A percentile compares a stretch with the other conserved stretches of the same genome.
Conservation (phyloP, 495 filamentous ascomycete species). For the Aspergillus cavernicola region DNA sequence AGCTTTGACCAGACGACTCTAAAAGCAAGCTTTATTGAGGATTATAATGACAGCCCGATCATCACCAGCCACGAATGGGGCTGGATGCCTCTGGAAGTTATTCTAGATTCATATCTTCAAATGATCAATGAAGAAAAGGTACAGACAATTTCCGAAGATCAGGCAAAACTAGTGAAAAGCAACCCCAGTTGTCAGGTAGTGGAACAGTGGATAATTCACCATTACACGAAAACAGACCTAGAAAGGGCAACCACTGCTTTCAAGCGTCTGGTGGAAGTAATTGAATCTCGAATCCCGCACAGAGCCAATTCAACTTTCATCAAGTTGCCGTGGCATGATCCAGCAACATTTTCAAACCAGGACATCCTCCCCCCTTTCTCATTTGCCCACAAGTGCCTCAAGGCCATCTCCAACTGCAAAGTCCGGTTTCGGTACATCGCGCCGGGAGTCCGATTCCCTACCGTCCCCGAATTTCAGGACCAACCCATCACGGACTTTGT, state of each 20-base stretch:
- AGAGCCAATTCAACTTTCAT: not conserved
- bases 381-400: constrained; percentile 5
- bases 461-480: constrained; percentile 7
- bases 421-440: constrained; percentile 14
- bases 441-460: constrained; percentile 13
- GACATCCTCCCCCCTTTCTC: not conserved
- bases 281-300: constrained; percentile 6
- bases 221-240: constrained; percentile 11
- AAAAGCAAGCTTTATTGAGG: constrained; percentile 11
- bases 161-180: not conserved
- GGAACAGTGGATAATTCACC: constrained; percentile 7
- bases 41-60: constrained; percentile 1
- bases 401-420: not conserved
- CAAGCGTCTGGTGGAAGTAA: constrained; percentile 4
- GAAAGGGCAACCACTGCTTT: constrained; percentile 7
- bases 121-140: constrained; percentile 15
- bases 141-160: not conserved
- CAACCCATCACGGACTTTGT: not conserved
- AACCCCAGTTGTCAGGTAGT: not conserved
- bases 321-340: constrained; percentile 12
- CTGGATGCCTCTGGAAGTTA: constrained; percentile 17
- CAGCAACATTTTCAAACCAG: not conserved
- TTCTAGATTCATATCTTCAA: constrained; percentile 13
- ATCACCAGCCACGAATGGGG: constrained; percentile 11
- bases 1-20: constrained; percentile 13